Conservation (phyloP, 2,329 filamentous ascomycete species). For the Fusarium sp. region DNA sequence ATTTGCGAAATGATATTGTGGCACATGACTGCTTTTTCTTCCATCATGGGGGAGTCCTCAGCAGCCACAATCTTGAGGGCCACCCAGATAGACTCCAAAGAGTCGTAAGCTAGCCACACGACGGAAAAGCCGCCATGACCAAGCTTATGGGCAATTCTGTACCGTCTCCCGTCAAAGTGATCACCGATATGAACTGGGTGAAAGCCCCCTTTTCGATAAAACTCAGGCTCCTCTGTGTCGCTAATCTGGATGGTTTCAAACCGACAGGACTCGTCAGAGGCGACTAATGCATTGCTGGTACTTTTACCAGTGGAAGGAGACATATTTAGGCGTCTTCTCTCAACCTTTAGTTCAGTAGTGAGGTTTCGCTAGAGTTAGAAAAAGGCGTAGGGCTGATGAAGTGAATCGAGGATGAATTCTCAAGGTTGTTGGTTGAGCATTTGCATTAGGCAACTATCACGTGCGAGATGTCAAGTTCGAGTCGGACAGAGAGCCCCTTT, state of each 20-base stretch:
- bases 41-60: not conserved
- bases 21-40: not conserved
- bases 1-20: not conserved
- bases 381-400: accelerated
- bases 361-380: accelerated
- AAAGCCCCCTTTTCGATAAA: not conserved
- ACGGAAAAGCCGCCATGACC: not conserved
- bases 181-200: not conserved
- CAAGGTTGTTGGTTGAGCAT: not conserved
- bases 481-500: not conserved
- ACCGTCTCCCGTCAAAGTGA: accelerated
- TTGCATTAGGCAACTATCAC: not conserved
- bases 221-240: not conserved
- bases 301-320: not conserved
- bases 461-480: not conserved
- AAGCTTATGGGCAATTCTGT: not conserved
- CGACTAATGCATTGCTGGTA: not conserved
- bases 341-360: accelerated
- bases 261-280: not conserved
- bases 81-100: not conserved
- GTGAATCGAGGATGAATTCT: not conserved
- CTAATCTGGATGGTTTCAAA: not conserved
- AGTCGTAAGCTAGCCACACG: not conserved
- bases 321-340: not conserved
- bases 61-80: conserved; percentile 7